phyloP scores from a whole-genome alignment of 1,139 yeast genomes.

The Pichia sp. region DNA sequence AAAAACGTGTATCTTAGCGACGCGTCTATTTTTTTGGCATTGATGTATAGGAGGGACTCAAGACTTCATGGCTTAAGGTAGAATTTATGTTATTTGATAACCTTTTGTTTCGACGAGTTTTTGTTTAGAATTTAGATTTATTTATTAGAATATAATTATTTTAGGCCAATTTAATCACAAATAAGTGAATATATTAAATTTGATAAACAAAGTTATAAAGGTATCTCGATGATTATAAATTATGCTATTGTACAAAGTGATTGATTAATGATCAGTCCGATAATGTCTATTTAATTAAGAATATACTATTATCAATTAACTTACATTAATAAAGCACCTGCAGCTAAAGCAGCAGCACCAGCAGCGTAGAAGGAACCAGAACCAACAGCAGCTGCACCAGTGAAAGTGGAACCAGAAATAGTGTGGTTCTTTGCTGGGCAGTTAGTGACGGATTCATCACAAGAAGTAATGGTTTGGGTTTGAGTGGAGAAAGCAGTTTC shows the following conservation, averaged over 20 bases:
- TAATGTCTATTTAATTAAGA: no score
- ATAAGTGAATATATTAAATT: background rate
- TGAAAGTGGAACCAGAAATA: slow-evolving; percentile 16
- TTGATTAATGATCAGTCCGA: background rate
- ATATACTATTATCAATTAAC: no score
- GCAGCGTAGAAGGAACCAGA: slow-evolving; percentile 22
- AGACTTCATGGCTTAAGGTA: no score
- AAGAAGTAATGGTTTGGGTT: slow-evolving; percentile 20
- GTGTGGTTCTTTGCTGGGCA: slow-evolving; percentile 17
- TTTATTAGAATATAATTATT: no score
- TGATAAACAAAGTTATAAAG: background rate
- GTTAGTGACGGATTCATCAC: slow-evolving; percentile 16
- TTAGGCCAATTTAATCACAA: background rate
- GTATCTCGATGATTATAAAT: background rate
- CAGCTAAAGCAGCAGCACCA: slow-evolving; percentile 25
- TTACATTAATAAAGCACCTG: slow-evolving; percentile 25
- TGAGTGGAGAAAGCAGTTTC: slow-evolving; percentile 15
- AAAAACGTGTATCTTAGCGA: no score
- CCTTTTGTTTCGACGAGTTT: no score
- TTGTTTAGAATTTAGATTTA: no score
- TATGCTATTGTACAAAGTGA: background rate
- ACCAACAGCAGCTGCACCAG: slow-evolving; percentile 20
- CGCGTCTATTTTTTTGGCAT: no score
- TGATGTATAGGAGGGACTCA: no score
- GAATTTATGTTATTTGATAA: no score